Evolutionary conservation across 2,329 filamentous ascomycete species (phyloP), one percentile per base, ranked within the genome.

Genomic region (Trichoderma aggressivum): DNA sequence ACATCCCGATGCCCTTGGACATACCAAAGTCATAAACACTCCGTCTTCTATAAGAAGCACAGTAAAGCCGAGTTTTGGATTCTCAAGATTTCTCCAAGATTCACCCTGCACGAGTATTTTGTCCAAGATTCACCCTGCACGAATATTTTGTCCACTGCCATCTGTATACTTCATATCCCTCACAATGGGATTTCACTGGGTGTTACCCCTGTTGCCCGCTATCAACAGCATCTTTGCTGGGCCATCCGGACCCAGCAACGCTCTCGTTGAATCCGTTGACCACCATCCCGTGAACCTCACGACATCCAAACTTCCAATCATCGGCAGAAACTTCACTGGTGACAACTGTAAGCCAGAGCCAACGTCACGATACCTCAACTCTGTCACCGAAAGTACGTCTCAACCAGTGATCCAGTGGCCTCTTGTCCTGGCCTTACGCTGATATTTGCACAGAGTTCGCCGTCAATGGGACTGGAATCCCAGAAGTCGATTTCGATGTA

Each of bases 401-500:
- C 6, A 5, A 14, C 28, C 10, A 7, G 39, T 55, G n/a, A 7
- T 53, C 10, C 3, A 53, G 2, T 24, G 6, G 47, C 47, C 1
- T 21, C 47, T 53, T 53, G 2, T 53, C n/a, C 10, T 53, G 47
- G 21, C 5, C 34, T 8, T 14, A n/a, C 14, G 34, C 59, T 66
- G 16, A 59, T 32, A 24, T 30, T 56, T 50, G 32, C 5, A 3
- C 72, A 90, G 88, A 85, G 74, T 92, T 89, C 73, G 86, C 84
- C 26, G 88, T 92, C 53, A 87, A 93, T 74, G 89, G 91, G 3
- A 85, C 84, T 3, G 83, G 80, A 1, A 87, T 94, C 61, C 92
- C 92, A 0, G 89, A 92, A 21, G 89, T 94, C 0, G 77, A 86
- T 30, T 94, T 92, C 72, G 91, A 94, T 73, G 82, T 92, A 55